A percentile compares a stretch with the other conserved stretches of the same genome.
phyloP scores from a whole-genome alignment of 371 early-diverging fungal species.

The Mortierella sp. region DNA sequence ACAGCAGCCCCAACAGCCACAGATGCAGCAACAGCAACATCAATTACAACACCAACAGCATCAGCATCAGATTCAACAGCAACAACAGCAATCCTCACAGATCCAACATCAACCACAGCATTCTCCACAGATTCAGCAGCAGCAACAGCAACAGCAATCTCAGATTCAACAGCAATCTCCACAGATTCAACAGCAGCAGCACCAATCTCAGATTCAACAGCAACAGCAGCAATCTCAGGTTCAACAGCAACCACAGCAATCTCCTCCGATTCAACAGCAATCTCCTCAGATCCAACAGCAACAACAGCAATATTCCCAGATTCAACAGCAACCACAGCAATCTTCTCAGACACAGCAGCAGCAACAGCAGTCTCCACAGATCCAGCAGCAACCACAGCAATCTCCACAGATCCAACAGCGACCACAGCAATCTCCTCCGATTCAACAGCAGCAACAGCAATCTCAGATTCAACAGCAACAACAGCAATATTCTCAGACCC shows the following conservation, averaged over 20 bases:
- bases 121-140: slow-evolving; percentile 1
- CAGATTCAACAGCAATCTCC: slow-evolving; percentile 9
- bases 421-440: slow-evolving; percentile 4
- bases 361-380: slow-evolving; percentile 10
- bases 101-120: slow-evolving; percentile 14
- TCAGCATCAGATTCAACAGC: slow-evolving; percentile 12
- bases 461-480: slow-evolving; percentile 7
- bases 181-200: slow-evolving; percentile 16
- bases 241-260: slow-evolving; percentile 10
- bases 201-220: slow-evolving; percentile 9
- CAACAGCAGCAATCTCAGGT: slow-evolving; percentile 14
- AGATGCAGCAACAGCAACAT: slow-evolving; percentile 15
- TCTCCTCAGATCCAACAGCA: slow-evolving; percentile 11
- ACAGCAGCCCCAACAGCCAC: slow-evolving; percentile 15
- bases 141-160: slow-evolving; percentile 7
- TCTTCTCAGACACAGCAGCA: slow-evolving; percentile 3
- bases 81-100: slow-evolving; percentile 20
- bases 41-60: neutral
- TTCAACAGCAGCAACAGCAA: slow-evolving; percentile 16
- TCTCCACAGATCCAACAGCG: slow-evolving; percentile 6
- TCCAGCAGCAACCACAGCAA: slow-evolving; percentile 16
- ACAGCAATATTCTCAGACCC: slow-evolving; percentile 7
- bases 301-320: slow-evolving; percentile 12
- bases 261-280: slow-evolving; percentile 7
- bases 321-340: slow-evolving; percentile 10